Conservation (phyloP, 306 rosid genomes). For the Vicia sativa region DNA sequence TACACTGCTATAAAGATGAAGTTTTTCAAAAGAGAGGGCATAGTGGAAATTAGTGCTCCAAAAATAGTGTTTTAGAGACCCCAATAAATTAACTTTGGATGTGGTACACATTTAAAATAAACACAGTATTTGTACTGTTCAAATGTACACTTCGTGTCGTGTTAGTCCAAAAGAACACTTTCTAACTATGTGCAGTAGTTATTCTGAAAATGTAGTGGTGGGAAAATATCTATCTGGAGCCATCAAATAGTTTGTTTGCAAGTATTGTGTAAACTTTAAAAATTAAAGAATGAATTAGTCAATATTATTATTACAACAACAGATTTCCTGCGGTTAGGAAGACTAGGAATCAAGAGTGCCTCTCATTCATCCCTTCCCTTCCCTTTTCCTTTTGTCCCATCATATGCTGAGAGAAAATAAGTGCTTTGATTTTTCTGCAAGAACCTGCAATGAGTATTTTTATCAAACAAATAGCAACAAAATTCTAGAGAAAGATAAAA, state of each 20-base stretch:
- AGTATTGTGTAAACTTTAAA: conserved; percentile 16
- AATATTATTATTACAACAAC: conserved; percentile 64
- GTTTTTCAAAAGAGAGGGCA: neutral
- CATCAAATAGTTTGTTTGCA: conserved; percentile 25
- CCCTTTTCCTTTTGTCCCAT: conserved; percentile 66
- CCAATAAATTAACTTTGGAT: neutral
- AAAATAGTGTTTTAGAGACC: neutral
- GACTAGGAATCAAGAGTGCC: conserved; percentile 21
- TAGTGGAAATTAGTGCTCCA: too few relatives aligned
- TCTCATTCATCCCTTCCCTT: conserved; percentile 71
- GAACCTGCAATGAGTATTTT: conserved; percentile 57
- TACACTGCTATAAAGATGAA: neutral
- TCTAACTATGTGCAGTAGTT: neutral
- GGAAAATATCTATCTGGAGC: neutral
- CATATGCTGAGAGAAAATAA: conserved; percentile 76
- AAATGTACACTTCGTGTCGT: neutral
- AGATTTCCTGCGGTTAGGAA: conserved; percentile 29
- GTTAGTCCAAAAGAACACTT: neutral
- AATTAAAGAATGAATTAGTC: conserved; percentile 54
- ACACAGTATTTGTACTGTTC: neutral
- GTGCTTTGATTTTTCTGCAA: conserved; percentile 79
- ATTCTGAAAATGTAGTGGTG: neutral
- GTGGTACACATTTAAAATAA: neutral
- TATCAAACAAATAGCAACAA: conserved; percentile 32
- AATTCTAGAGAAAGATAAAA: conserved; percentile 2